These are phyloP conservation scores for Mortierella sp. DNA, from an alignment of 371 early-diverging fungal species.

Conservation along the genomic window DNA sequence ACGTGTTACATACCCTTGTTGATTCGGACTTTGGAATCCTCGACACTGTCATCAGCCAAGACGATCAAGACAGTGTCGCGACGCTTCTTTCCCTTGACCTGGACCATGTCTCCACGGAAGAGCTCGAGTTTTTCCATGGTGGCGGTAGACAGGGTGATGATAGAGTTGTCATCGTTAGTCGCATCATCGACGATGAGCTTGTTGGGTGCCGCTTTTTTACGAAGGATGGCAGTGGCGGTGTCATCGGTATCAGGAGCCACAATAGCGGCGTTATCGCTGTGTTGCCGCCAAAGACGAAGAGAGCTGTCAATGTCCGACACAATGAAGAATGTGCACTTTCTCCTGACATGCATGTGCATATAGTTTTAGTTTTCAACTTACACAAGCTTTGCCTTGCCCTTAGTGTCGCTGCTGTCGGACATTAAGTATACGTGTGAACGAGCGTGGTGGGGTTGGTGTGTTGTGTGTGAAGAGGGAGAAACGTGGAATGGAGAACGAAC, in stretches of 20 bases:
- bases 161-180: slow-evolving; percentile 96
- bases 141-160: slow-evolving; percentile 87
- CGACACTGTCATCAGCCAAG: slow-evolving; percentile 91
- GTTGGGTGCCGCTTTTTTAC: slow-evolving; percentile 95
- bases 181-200: slow-evolving; percentile 98
- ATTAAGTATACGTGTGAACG: no score
- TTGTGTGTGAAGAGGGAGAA: slow-evolving; percentile 1
- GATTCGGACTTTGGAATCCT: slow-evolving; percentile 93
- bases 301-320: not conserved
- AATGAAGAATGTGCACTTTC: not conserved
- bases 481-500: not conserved
- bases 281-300: not conserved
- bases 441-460: no score
- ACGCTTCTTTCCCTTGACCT: slow-evolving; percentile 99
- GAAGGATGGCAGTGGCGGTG: slow-evolving; percentile 94
- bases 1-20: slow-evolving; percentile 92
- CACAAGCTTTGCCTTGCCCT: slow-evolving; percentile 51
- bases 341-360: not conserved
- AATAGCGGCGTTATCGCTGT: slow-evolving; percentile 53
- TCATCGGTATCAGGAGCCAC: slow-evolving; percentile 64
- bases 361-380: no score
- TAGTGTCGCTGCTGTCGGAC: slow-evolving; percentile 32
- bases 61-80: slow-evolving; percentile 97
- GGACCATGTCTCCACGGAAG: slow-evolving; percentile 95
- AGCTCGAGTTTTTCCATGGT: slow-evolving; percentile 94